Base-by-base conservation (phyloP, 163 green algal species). In the Chloroidium sp. region DNA sequence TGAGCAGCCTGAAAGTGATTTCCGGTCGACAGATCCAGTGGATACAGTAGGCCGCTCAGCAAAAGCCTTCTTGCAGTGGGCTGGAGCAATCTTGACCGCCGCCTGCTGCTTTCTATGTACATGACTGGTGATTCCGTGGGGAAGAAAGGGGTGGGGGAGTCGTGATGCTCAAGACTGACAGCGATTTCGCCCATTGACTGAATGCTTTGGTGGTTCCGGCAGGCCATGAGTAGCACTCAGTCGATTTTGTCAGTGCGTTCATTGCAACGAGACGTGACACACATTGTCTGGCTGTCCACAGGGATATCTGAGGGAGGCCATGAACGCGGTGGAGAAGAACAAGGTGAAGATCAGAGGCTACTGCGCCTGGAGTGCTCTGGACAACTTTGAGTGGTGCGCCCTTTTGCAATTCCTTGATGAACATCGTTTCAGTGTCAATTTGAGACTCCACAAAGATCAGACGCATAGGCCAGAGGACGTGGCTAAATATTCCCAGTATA, bases 241-340 rank as follows among this genome's bases (percentile, higher is more conserved):
- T 72, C 64, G 8, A 72, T 72, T 72, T n/a, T 6, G 6, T 72
- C 6, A 72, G 64, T 10, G 6, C 6, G 6, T n/a, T 10, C 64
- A 72, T 72, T 6, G 64, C 6, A 10, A 6, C 64, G 64, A 72
- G 83, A 36, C 80, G 60, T 61, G 74, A 67, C 1, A 77, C 79
- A 57, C 58, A 12, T 12, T 69, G 61, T 59, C 12, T 76, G 69
- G 69, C 69, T 79, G 57, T 13, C 1, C 57, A 59, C 61, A 75
- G 76, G 61, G 79, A 58, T 91, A 92, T 82, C 76, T 92, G n/a
- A 76, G 62, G 69, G 83, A 85, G 13, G 85, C 86, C 60, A 81
- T 86, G 36, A 87, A 83, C 75, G 88, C 87, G 8, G 81, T 87
- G 3, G 58, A 76, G 67, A 61, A 87, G 77, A 80, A 89, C 68